A percentile compares a stretch with the other conserved stretches of the same genome.
phyloP scores from a whole-genome alignment of 306 rosid species.

The Alnus glutinosa region DNA sequence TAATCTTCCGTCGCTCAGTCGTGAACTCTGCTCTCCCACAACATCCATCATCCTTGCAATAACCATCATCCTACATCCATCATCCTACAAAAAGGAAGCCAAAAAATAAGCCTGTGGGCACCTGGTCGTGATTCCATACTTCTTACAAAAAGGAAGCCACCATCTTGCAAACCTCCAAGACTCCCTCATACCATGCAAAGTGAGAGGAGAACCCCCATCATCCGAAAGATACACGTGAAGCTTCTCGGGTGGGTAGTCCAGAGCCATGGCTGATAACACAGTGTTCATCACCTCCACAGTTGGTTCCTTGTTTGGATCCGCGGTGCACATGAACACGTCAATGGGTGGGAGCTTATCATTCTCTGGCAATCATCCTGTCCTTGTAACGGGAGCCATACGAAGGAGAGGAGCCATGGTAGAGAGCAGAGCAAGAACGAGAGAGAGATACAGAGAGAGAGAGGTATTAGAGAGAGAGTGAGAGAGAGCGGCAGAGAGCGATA shows the following conservation, averaged over 20 bases:
- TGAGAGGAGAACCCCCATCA: conserved; percentile 59
- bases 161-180: conserved; percentile 56
- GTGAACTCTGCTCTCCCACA: too few species aligned
- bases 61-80: too few species aligned
- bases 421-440: too few species aligned
- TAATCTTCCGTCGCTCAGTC: too few species aligned
- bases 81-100: conserved; percentile 21
- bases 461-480: too few species aligned
- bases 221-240: conserved; percentile 77
- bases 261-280: conserved; percentile 68
- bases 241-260: conserved; percentile 68
- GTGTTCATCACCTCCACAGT: conserved; percentile 66
- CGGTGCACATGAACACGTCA: conserved; percentile 72
- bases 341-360: conserved; percentile 54
- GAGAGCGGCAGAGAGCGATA: too few species aligned
- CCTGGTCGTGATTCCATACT: conserved; percentile 42
- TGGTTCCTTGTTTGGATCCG: conserved; percentile 71
- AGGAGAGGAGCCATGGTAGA: too few species aligned
- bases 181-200: conserved; percentile 48
- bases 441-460: too few species aligned
- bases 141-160: conserved; percentile 72
- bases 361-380: conserved; percentile 50
- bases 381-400: too few species aligned
- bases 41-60: conserved; percentile 24
- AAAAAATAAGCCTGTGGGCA: conserved; percentile 71